These are phyloP conservation scores for Starmerella vitae DNA, from an alignment of 805 yeast genomes.

Conservation along the genomic window DNA sequence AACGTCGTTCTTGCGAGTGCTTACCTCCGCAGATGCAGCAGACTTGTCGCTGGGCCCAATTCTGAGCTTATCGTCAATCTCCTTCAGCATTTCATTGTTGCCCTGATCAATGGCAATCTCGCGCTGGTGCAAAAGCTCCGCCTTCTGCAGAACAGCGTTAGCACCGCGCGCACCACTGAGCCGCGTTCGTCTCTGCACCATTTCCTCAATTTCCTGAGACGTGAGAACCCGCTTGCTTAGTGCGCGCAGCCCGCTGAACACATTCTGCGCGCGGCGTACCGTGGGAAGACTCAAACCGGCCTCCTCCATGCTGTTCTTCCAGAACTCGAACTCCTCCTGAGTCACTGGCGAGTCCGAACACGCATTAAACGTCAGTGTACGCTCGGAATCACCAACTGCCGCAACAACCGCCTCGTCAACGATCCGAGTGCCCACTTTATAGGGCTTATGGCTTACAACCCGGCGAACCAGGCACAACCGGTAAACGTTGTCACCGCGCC, in stretches of 20 bases:
- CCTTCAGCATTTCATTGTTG: conserved; percentile 25
- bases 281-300: conserved; percentile 50
- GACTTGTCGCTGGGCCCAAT: not conserved
- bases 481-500: conserved; percentile 52
- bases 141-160: conserved; percentile 63
- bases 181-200: conserved; percentile 58
- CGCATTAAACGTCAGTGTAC: conserved; percentile 60
- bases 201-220: conserved; percentile 56
- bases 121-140: conserved; percentile 57
- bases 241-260: conserved; percentile 45
- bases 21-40: not conserved
- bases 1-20: not conserved
- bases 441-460: conserved; percentile 38
- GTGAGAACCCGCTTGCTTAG: conserved; percentile 58
- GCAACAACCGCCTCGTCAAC: conserved; percentile 53
- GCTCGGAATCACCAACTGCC: conserved; percentile 67
- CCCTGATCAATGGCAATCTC: conserved; percentile 50
- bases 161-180: conserved; percentile 50
- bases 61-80: conserved; percentile 26
- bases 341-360: conserved; percentile 68
- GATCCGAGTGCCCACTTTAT: conserved; percentile 36
- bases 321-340: conserved; percentile 58
- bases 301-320: conserved; percentile 45
- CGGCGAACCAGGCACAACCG: conserved; percentile 73
- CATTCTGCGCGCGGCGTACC: conserved; percentile 47